phyloP scores from a whole-genome alignment of 257 asterid species.

The Nicotiana paniculata region DNA sequence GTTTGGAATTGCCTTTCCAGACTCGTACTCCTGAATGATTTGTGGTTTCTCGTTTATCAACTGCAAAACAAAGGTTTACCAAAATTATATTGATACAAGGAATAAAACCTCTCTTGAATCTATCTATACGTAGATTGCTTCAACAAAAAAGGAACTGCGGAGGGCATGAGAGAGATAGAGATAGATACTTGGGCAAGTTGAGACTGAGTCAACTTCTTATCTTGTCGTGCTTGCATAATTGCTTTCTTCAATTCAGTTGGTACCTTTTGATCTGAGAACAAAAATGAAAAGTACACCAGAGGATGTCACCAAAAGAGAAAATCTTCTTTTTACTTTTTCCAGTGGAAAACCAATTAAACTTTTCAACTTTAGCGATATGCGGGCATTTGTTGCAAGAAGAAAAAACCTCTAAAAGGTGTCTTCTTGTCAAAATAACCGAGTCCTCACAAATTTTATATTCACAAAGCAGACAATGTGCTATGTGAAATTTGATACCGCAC shows the following conservation, averaged over 20 bases:
- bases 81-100: neutral
- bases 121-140: neutral
- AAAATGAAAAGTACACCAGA: neutral
- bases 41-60: conserved; percentile 60
- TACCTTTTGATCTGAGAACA: conserved; percentile 65
- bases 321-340: neutral
- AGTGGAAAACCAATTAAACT: neutral
- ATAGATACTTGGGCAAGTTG: conserved; percentile 77
- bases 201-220: conserved; percentile 81
- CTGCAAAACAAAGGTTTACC: conserved; percentile 27
- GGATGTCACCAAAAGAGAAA: neutral
- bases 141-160: neutral
- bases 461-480: neutral
- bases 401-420: neutral
- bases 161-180: neutral
- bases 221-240: conserved; percentile 81
- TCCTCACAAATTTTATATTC: neutral
- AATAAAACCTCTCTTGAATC: neutral
- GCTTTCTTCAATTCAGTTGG: conserved; percentile 81
- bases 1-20: conserved; percentile 62
- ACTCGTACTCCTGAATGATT: conserved; percentile 50
- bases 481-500: neutral
- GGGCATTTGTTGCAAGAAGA: neutral
- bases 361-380: neutral
- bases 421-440: neutral